These are phyloP conservation scores for Penicillium canescens DNA, from an alignment of 495 filamentous ascomycete genomes.

Conservation along the genomic window DNA sequence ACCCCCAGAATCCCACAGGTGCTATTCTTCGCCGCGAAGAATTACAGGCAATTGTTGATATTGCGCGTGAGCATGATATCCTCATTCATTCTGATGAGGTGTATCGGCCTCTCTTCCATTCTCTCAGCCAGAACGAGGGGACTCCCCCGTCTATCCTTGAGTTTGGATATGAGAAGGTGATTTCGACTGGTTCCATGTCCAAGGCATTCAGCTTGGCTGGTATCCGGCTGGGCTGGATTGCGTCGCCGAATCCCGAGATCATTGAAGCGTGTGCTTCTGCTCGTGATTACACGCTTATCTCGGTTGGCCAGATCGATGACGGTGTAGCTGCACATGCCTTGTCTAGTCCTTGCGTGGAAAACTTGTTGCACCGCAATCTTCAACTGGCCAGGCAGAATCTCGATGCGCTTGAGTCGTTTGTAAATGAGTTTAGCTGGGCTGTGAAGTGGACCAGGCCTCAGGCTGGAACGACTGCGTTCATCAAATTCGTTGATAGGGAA, in stretches of 20 bases:
- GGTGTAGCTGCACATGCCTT: conserved; percentile 73
- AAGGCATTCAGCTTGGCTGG: conserved; percentile 86
- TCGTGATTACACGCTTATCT: conserved; percentile 87
- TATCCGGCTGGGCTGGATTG: conserved; percentile 81
- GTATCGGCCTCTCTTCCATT: conserved; percentile 84
- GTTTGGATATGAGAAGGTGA: conserved; percentile 65
- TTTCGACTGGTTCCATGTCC: conserved; percentile 81
- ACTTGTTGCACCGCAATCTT: conserved; percentile 66
- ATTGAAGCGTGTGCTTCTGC: conserved; percentile 63
- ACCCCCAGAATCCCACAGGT: conserved; percentile 88
- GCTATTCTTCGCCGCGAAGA: conserved; percentile 60
- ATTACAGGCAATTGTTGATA: conserved; percentile 59
- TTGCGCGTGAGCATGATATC: conserved; percentile 62
- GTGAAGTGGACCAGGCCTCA: conserved; percentile 70
- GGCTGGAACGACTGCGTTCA: conserved; percentile 79
- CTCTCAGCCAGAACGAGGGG: conserved; percentile 49
- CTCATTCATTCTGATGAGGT: conserved; percentile 79
- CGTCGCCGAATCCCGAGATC: conserved; percentile 58
- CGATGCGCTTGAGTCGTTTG: conserved; percentile 61
- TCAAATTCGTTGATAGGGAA: conserved; percentile 59
- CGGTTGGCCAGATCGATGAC: conserved; percentile 79
- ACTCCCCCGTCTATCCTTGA: conserved; percentile 68
- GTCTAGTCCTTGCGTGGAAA: conserved; percentile 55
- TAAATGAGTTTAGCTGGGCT: conserved; percentile 55
- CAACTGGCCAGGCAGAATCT: conserved; percentile 69